Base-by-base conservation (phyloP, 2,329 filamentous ascomycete genomes). In the Fonsecaea nubica region DNA sequence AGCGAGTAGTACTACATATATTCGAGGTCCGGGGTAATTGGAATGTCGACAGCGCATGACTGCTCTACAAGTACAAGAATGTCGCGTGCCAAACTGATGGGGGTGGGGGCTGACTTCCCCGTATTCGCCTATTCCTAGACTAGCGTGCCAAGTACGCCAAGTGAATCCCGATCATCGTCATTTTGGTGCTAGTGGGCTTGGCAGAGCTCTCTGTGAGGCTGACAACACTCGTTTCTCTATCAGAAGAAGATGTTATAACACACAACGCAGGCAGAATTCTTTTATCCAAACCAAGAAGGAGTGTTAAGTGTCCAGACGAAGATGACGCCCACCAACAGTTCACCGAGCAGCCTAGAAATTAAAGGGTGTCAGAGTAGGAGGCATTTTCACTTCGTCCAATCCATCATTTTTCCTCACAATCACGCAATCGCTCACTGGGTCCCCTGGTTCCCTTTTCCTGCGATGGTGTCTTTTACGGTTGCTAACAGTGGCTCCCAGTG, bases 351-450 rank as follows among this genome's bases (percentile, higher is more conserved):
- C 12, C 6, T 50, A 30, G 45, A 25, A 13, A 30, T 13, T 9
- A 30, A 50, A 25, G 18, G 21, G 21, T 13, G 45, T 5, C 25
- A 21, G 18, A 18, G 9, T 30, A 21, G 45, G 45, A 50, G 18
- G 45, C 45, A 13, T 55, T 55, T 55, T 35, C 53, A 13, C n/a
- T 54, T 54, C 52, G 12, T 33, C 21, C 4, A 33, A 55, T 54
- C 59, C 59, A 62, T 62, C 59, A 62, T 62, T 54, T 55, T 48
- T 38, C 48, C 59, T 62, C 25, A 13, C 42, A 62, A 62, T 62
- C 59, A 62, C 59, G 59, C 59, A 62, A 62, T 62, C 30, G 53
- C 30, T 36, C 52, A 40, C 18, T 33, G 35, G 35, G 9, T 35
- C 25, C 59, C 48, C 21, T 62, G 30, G 30, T n/a, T n/a, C 10